A percentile compares a stretch with the other conserved stretches of the same genome.
These are phyloP conservation scores for Macrophomina pseudophaseolina DNA, from an alignment of 2,329 filamentous ascomycete species.

Conservation along the genomic window DNA sequence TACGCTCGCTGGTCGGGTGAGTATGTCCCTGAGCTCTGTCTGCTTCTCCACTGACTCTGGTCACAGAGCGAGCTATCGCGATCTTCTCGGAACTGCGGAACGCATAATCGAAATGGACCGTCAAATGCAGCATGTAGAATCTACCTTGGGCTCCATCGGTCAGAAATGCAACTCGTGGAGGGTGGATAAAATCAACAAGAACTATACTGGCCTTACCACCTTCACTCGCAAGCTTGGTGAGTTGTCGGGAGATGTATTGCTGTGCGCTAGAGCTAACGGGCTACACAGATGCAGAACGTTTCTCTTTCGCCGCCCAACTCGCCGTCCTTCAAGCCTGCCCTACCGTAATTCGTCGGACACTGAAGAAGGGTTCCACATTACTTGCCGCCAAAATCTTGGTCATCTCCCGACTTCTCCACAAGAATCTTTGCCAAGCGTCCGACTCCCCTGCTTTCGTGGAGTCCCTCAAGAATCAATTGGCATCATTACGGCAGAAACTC, in stretches of 20 bases:
- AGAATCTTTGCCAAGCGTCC: constrained; percentile 66
- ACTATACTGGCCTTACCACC: constrained; percentile 57
- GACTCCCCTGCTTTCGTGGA: constrained; percentile 62
- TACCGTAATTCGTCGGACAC: constrained; percentile 56
- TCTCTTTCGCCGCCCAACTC: constrained; percentile 61
- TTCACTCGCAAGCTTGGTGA: constrained; percentile 48
- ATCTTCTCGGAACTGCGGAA: constrained; percentile 89
- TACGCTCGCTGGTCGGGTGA: constrained; percentile 70
- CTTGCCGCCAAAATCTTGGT: constrained; percentile 70
- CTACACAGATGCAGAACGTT: constrained; percentile 47
- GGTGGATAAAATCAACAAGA: constrained; percentile 69
- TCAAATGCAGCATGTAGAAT: constrained; percentile 77
- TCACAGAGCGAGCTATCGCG: constrained; percentile 73
- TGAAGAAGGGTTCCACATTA: constrained; percentile 57
- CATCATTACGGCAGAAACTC: constrained; percentile 66
- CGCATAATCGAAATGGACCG: constrained; percentile 88
- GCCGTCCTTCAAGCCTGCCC: constrained; percentile 63
- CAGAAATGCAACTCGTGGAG: constrained; percentile 75
- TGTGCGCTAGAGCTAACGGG: neutral
- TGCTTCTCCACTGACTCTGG: neutral
- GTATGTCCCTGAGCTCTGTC: constrained; percentile 30
- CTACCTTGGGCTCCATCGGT: constrained; percentile 73
- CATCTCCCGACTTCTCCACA: constrained; percentile 75
- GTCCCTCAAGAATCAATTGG: constrained; percentile 67
- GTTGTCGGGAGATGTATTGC: neutral